These are phyloP conservation scores for Leptographium wingfieldii DNA, from an alignment of 2,329 filamentous ascomycete genomes.

Conservation along the genomic window DNA sequence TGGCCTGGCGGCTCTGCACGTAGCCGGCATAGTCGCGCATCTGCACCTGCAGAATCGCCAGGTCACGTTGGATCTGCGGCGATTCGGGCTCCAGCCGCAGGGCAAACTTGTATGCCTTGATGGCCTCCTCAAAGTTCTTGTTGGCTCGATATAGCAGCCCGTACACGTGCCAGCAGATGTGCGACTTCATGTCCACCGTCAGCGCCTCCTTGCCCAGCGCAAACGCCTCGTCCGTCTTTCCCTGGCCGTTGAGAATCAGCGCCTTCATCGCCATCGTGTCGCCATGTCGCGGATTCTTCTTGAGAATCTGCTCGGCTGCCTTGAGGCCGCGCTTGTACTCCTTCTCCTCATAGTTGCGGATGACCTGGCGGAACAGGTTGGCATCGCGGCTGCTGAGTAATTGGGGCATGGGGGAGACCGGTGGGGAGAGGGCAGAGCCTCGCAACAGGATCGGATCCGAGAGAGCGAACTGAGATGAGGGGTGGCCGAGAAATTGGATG, in stretches of 20 bases:
- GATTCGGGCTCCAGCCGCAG: conserved; percentile 89
- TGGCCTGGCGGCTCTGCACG: conserved; percentile 73
- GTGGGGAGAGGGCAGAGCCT: neutral
- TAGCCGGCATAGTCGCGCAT: conserved; percentile 95
- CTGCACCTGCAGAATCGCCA: conserved; percentile 87
- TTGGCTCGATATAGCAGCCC: conserved; percentile 82
- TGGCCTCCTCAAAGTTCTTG: conserved; percentile 98
- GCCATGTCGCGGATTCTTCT: conserved; percentile 89
- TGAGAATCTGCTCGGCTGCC: conserved; percentile 88
- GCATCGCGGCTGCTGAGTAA: conserved; percentile 75
- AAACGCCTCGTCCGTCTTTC: conserved; percentile 90
- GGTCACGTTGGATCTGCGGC: conserved; percentile 81
- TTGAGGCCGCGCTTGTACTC: conserved; percentile 95
- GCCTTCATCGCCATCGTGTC: conserved; percentile 99
- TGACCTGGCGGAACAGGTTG: conserved; percentile 85
- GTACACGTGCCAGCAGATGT: conserved; percentile 99
- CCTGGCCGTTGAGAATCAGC: conserved; percentile 84
- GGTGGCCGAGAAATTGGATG: too few species aligned
- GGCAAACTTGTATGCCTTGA: conserved; percentile 97
- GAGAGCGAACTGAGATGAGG: too few species aligned
- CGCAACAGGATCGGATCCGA: too few species aligned
- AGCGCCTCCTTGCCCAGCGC: conserved; percentile 82
- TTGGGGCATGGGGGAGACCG: conserved; percentile 48
- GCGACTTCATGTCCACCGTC: conserved; percentile 95
- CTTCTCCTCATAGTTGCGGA: conserved; percentile 95